These are phyloP conservation scores for Cucumis melo DNA, from an alignment of 306 rosid species.

Conservation along the genomic window DNA sequence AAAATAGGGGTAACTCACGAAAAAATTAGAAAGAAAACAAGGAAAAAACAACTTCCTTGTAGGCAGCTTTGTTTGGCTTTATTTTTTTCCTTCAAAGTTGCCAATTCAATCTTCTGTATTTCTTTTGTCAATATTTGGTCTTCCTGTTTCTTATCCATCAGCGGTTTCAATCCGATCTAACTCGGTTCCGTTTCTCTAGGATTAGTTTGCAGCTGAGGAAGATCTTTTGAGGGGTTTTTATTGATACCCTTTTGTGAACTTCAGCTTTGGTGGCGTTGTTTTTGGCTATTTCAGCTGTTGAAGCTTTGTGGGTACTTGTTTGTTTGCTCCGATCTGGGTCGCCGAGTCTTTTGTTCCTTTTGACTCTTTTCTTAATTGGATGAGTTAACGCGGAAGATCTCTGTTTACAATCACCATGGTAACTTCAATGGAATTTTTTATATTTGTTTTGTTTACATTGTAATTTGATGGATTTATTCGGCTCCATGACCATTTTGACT, in stretches of 20 bases:
- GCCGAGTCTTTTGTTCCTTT: slow-evolving; percentile 27
- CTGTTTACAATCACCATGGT: slow-evolving; percentile 75
- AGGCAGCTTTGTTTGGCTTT: slow-evolving; percentile 39
- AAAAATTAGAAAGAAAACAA: neutral
- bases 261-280: slow-evolving; percentile 15
- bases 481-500: slow-evolving; percentile 14
- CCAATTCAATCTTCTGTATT: slow-evolving; percentile 17
- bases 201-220: slow-evolving; percentile 40
- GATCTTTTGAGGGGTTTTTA: slow-evolving; percentile 12
- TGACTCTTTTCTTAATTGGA: slow-evolving; percentile 48
- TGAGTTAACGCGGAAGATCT: slow-evolving; percentile 67
- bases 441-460: neutral
- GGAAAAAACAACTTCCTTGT: neutral
- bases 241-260: slow-evolving; percentile 39
- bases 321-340: slow-evolving; percentile 52
- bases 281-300: neutral
- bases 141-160: slow-evolving; percentile 22
- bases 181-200: slow-evolving; percentile 37
- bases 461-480: slow-evolving; percentile 26
- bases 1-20: neutral
- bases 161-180: slow-evolving; percentile 27
- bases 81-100: slow-evolving; percentile 15
- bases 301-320: slow-evolving; percentile 8
- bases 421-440: slow-evolving; percentile 8
- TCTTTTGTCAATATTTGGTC: slow-evolving; percentile 13